A percentile compares a stretch with the other conserved stretches of the same genome.
Evolutionary conservation across 2,329 filamentous ascomycete genomes (phyloP).

Genomic region (Ustulina deusta): DNA sequence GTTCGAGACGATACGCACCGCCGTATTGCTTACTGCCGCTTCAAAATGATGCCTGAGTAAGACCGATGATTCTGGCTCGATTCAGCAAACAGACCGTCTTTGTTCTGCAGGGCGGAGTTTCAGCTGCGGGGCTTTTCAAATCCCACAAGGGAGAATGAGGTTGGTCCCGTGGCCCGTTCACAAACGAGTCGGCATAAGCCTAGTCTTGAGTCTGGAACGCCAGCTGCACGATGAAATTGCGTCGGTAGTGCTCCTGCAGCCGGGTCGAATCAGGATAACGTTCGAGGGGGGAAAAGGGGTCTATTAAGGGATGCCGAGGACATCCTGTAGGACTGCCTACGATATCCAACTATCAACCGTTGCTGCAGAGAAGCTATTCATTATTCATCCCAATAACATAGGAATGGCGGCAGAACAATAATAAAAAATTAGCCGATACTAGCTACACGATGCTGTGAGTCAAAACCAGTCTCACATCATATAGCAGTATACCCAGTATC

Average conservation of each 20-base stretch:
- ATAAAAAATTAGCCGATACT: not conserved
- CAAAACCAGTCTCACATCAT: too few relatives aligned
- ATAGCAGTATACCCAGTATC: conserved; percentile 9
- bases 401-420: not conserved
- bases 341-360: not conserved
- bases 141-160: conserved; percentile 22
- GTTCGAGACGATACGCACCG: conserved; percentile 28
- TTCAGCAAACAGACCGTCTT: conserved; percentile 34
- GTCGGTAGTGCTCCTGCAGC: conserved; percentile 40
- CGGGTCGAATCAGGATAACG: conserved; percentile 26
- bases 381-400: not conserved
- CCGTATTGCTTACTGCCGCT: conserved; percentile 39
- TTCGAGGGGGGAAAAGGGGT: conserved; percentile 17
- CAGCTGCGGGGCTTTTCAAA: conserved; percentile 34
- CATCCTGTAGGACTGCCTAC: not conserved
- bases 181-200: conserved; percentile 21
- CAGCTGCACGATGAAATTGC: conserved; percentile 41
- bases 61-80: conserved; percentile 35
- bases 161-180: conserved; percentile 2
- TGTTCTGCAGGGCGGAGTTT: conserved; percentile 34
- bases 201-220: conserved; percentile 32
- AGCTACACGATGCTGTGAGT: too few relatives aligned
- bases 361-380: not conserved
- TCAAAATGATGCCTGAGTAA: conserved; percentile 26
- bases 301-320: conserved; percentile 17